phyloP scores from a whole-genome alignment of 2,329 filamentous ascomycete genomes.

The Colletotrichum sp. region DNA sequence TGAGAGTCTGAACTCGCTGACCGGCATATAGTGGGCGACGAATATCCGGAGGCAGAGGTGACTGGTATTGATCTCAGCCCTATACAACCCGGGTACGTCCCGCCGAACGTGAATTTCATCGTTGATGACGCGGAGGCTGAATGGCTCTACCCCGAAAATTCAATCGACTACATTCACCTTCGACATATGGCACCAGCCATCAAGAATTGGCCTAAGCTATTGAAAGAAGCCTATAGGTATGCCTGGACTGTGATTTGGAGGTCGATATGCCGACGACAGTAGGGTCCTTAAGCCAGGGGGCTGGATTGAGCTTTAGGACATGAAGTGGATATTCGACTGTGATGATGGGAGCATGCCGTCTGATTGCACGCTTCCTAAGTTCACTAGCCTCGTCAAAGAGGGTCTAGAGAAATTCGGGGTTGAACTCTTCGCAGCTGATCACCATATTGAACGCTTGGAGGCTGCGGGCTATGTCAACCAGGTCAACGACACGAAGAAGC shows the following conservation, averaged over 20 bases:
- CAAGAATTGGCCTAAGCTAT: background rate
- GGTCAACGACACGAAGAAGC: constrained; percentile 40
- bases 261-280: fast-evolving
- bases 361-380: constrained; percentile 28
- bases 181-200: background rate
- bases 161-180: constrained; percentile 48
- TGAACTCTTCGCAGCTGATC: constrained; percentile 53
- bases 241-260: background rate
- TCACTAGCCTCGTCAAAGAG: constrained; percentile 48
- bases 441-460: constrained; percentile 48
- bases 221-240: background rate
- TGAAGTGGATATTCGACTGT: constrained; percentile 39
- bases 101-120: constrained; percentile 53
- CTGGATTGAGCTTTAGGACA: constrained; percentile 48
- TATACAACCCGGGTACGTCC: constrained; percentile 34
- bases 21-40: constrained; percentile 27
- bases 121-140: constrained; percentile 45
- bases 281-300: constrained; percentile 45
- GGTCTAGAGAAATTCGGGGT: constrained; percentile 58
- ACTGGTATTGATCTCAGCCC: constrained; percentile 10
- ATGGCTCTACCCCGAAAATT: constrained; percentile 40
- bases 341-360: constrained; percentile 43
- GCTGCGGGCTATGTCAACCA: constrained; percentile 56
- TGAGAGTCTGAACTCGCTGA: background rate
- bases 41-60: background rate